Conservation (phyloP, 2,329 filamentous ascomycete genomes). For the Talaromyces verruculosus region DNA sequence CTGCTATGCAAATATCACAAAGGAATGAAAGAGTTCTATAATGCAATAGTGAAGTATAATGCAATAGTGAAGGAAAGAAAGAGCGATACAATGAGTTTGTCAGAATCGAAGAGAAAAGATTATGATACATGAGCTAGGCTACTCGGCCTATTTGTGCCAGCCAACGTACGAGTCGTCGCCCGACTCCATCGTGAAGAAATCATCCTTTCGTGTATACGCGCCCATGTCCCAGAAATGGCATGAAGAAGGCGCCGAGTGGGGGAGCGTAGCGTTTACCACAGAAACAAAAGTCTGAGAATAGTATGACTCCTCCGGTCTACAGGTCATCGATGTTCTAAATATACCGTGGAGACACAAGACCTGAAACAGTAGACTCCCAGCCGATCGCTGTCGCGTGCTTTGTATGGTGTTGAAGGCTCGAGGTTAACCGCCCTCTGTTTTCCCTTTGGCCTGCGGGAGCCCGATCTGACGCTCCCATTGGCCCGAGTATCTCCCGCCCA, state of each 20-base stretch:
- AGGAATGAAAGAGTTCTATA: constrained; percentile 4
- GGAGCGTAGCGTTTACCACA: neutral
- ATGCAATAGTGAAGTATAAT: constrained; percentile 21
- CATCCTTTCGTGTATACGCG: constrained; percentile 30
- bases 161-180: neutral
- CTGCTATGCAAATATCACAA: constrained; percentile 22
- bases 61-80: constrained; percentile 12
- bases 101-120: neutral
- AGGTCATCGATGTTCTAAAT: constrained; percentile 18
- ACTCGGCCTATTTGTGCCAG: constrained; percentile 13
- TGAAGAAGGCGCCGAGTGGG: constrained; percentile 27
- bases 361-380: constrained; percentile 18
- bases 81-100: neutral
- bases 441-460: neutral
- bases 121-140: constrained; percentile 7
- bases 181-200: constrained; percentile 7
- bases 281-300: constrained; percentile 9
- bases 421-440: constrained; percentile 7
- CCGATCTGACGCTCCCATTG: constrained; percentile 20
- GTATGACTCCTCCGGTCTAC: constrained; percentile 21
- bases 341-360: neutral
- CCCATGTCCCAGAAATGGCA: constrained; percentile 32
- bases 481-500: constrained; percentile 9
- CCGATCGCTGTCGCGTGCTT: neutral
- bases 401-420: constrained; percentile 13